Evolutionary conservation across 495 filamentous ascomycete species (phyloP), one percentile per base, ranked within the genome.

Genomic region (Hypoxylon perforatum): DNA sequence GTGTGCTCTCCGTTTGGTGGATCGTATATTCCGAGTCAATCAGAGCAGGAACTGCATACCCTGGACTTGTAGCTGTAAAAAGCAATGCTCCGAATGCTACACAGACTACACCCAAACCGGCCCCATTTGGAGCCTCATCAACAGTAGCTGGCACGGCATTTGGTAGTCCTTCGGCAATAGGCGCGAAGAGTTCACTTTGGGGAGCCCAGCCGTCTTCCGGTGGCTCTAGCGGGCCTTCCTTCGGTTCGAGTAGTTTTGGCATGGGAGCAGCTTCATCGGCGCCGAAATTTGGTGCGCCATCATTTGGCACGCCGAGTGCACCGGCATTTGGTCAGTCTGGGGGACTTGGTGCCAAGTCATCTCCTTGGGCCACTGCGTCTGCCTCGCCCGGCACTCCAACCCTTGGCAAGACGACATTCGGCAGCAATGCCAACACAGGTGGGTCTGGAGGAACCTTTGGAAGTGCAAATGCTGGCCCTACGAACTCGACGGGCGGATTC

Each of bases 21-120:
- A 78, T 97, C 49, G 81, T 97, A 36, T 97, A 97, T 73, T 85
- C 89, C 35, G 93, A 97, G 23, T 90, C 96, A 1, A 87, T 99
- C 55, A 84, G 89, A 48, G 81, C 88, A 67, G 86, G 87, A 0
- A 85, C 86, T 11, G 84, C 86, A 0, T 98, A 95, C 73, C 83
- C 88, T 17, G 90, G 90, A 2, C 80, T 97, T 47, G 79, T 80
- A 52, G 80, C 82, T 57, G 75, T 75, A 45, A 77, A 79, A 65
- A 76, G 72, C 42, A 69, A 61, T n/a, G 23, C 44, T 28, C 6
- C 44, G 30, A 36, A 28, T 25, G 45, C 75, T 65, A 48, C 65
- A 41, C 46, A 65, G 45, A 45, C 67, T 45, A 60, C 75, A 28
- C 50, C 71, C 44, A 72, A 77, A 46, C 59, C 78, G 61, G 66